Evolutionary conservation across 768 basidiomycete genomes (phyloP).

Genomic region (Harrya chromipes): DNA sequence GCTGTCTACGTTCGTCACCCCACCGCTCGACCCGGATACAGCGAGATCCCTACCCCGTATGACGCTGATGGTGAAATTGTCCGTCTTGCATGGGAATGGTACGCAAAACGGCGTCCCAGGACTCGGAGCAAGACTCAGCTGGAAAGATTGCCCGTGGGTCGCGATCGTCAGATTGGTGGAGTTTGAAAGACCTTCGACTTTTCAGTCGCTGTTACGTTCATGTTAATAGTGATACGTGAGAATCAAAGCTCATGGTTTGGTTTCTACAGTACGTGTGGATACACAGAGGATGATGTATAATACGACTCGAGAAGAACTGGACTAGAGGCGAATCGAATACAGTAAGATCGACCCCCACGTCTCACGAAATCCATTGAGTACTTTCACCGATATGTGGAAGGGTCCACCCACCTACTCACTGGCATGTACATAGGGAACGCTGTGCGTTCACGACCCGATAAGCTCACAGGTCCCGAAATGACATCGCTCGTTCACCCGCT

Average conservation of each 20-base stretch:
- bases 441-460: no score
- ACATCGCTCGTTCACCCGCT: no score
- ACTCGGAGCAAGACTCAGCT: slow-evolving; percentile 63
- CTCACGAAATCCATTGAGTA: no score
- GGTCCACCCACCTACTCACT: no score
- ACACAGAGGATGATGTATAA: no score
- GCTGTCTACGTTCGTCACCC: slow-evolving; percentile 93
- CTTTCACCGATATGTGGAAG: no score
- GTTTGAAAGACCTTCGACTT: slow-evolving; percentile 1
- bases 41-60: slow-evolving; percentile 93
- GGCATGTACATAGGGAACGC: no score
- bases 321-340: no score
- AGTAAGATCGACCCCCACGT: no score
- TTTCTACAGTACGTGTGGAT: neutral
- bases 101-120: slow-evolving; percentile 65
- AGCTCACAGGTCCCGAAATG: no score
- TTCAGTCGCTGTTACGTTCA: neutral
- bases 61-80: slow-evolving; percentile 94
- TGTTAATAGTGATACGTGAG: slow-evolving; percentile 2
- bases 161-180: slow-evolving; percentile 36
- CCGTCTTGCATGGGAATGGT: slow-evolving; percentile 96
- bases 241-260: neutral
- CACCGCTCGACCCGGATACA: slow-evolving; percentile 93
- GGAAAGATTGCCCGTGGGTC: slow-evolving; percentile 64
- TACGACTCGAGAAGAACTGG: no score